These are phyloP conservation scores for Xylariaceae sp. DNA, from an alignment of 2,329 filamentous ascomycete genomes.

Conservation along the genomic window DNA sequence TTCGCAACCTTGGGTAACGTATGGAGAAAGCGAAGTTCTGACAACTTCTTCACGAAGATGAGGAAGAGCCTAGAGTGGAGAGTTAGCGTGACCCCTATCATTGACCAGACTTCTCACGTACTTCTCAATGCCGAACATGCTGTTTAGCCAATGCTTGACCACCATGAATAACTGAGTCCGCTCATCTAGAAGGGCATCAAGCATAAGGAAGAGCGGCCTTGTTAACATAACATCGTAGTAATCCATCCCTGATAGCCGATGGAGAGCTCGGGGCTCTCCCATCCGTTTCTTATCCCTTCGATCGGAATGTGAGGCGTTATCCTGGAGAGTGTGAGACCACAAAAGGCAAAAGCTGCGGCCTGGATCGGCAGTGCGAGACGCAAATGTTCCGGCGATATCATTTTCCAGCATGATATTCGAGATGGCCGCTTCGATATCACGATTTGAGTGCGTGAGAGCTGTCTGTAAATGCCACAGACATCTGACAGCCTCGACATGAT, in stretches of 20 bases:
- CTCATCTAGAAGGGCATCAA: conserved; percentile 72
- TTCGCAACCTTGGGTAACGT: conserved; percentile 26
- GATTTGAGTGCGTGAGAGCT: conserved; percentile 59
- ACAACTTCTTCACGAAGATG: conserved; percentile 55
- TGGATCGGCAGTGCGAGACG: conserved; percentile 49
- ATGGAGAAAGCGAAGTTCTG: conserved; percentile 49
- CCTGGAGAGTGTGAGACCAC: conserved; percentile 74
- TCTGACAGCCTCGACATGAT: conserved; percentile 87
- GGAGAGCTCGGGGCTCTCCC: conserved; percentile 31
- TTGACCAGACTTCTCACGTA: conserved; percentile 31
- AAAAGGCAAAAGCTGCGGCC: conserved; percentile 68
- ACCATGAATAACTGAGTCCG: conserved; percentile 69
- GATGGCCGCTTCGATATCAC: conserved; percentile 76
- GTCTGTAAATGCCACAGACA: conserved; percentile 81
- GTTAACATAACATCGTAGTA: conserved; percentile 70
- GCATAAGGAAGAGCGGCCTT: conserved; percentile 71
- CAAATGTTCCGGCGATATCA: conserved; percentile 44
- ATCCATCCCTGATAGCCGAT: conserved; percentile 50
- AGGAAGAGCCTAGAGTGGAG: conserved; percentile 48
- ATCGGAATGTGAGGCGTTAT: conserved; percentile 43
- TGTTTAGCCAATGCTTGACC: conserved; percentile 75
- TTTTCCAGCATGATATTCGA: conserved; percentile 60
- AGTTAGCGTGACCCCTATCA: conserved; percentile 21
- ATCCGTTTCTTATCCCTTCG: conserved; percentile 37
- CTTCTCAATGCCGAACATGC: conserved; percentile 58